Percentiles rank a stretch among this genome's conserved stretches.
These are phyloP conservation scores for Aspergillus vadensis DNA, from an alignment of 2,329 filamentous ascomycete species.

Conservation along the genomic window DNA sequence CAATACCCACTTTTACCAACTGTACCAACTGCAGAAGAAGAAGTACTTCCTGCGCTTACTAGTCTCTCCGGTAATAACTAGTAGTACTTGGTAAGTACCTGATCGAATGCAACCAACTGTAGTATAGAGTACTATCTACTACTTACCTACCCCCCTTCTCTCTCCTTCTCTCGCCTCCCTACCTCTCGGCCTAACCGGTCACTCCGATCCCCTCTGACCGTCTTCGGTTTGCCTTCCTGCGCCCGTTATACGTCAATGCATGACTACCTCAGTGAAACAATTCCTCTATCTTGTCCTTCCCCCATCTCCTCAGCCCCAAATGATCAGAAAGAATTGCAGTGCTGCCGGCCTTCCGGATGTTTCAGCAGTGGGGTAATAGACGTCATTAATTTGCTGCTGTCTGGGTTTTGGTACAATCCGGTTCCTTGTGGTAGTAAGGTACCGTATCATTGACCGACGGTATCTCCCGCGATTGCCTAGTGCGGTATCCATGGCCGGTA, in stretches of 20 bases:
- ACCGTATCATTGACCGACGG: not conserved
- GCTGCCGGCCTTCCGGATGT: slow-evolving; percentile 5
- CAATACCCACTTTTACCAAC: too few relatives aligned
- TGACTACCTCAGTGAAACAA: slow-evolving; percentile 7
- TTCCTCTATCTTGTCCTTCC: not conserved
- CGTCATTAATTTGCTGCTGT: slow-evolving; percentile 7
- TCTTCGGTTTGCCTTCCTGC: not conserved
- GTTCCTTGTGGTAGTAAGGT: slow-evolving; percentile 4
- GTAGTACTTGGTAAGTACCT: not conserved
- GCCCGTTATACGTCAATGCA: not conserved
- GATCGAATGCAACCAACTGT: not conserved
- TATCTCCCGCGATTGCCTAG: not conserved
- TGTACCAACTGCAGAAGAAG: too few relatives aligned
- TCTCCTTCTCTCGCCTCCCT: not conserved
- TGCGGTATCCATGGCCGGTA: not conserved
- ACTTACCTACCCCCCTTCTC: not conserved
- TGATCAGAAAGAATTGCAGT: not conserved
- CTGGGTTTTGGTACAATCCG: slow-evolving; percentile 2
- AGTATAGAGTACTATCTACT: not conserved
- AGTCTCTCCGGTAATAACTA: not conserved
- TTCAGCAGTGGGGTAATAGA: slow-evolving; percentile 9
- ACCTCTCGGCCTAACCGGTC: not conserved
- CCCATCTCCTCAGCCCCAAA: not conserved
- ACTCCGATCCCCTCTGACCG: not conserved
- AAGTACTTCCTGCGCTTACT: too few relatives aligned